These are phyloP conservation scores for Bisporella sp. DNA, from an alignment of 2,329 filamentous ascomycete genomes.

Conservation along the genomic window DNA sequence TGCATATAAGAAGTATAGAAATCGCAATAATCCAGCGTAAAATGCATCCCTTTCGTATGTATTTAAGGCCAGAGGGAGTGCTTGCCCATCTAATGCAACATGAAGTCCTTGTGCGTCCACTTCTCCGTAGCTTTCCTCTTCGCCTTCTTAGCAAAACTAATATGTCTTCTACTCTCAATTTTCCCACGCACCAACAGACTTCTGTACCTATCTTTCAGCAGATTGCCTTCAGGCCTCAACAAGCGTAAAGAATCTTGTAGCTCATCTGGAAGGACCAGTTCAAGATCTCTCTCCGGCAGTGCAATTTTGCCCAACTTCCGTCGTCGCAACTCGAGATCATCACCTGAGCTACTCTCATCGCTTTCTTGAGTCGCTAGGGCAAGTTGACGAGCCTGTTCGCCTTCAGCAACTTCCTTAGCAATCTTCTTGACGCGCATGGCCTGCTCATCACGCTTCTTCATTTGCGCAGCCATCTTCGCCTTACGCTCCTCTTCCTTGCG, in stretches of 20 bases:
- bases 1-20: too few species aligned
- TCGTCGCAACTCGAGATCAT: constrained; percentile 60
- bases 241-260: constrained; percentile 73
- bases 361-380: constrained; percentile 37
- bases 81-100: constrained; percentile 23
- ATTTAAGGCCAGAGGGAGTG: too few species aligned
- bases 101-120: constrained; percentile 95
- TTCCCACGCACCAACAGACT: constrained; percentile 85
- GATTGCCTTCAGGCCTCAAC: constrained; percentile 90
- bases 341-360: constrained; percentile 47
- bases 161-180: constrained; percentile 72
- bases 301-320: constrained; percentile 67
- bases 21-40: too few species aligned
- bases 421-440: constrained; percentile 65
- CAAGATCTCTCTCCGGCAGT: constrained; percentile 71
- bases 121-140: constrained; percentile 85
- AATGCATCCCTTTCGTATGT: too few species aligned
- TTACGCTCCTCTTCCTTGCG: constrained; percentile 80
- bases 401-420: constrained; percentile 52
- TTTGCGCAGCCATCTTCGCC: constrained; percentile 67
- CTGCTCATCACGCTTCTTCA: constrained; percentile 68
- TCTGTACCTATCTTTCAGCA: constrained; percentile 85
- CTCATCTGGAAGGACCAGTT: constrained; percentile 78
- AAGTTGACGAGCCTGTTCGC: constrained; percentile 43
- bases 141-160: constrained; percentile 75